Evolutionary conservation across 768 basidiomycete species (phyloP), one percentile per base, ranked within the genome.

Genomic region (Serendipita indica): DNA sequence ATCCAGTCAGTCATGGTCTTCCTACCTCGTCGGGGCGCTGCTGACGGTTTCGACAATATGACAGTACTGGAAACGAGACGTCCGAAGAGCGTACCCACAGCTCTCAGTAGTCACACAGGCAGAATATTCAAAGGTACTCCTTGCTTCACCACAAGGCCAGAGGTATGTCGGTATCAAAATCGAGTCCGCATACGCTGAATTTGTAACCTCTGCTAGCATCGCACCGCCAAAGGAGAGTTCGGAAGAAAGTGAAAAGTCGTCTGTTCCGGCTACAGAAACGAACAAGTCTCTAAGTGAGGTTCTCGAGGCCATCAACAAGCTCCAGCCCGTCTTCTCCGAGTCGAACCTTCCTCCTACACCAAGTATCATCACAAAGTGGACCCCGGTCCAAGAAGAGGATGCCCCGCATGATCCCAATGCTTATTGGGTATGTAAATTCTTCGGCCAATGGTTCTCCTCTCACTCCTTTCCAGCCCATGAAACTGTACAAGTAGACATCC

Each of bases 1-100:
- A 89, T 70, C 87, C 86, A 34, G 62, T 62, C 33, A 34, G 61
- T 49, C 18, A 43, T n/a, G 18, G n/a, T 7, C 10, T 43, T 5
- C 7, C 27, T 6, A 7, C 41, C 18, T 7, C 5, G 18, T 18
- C 41, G 5, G n/a, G 18, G 5, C 7, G 27, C 41, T n/a, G 18
- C 18, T 6, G 18, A 6, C 27, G 41, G n/a, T n/a, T 43, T 43
- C 41, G 41, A 18, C 41, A 14, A 32, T 27, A 33, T 27, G 41
- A 33, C 57, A 72, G 59, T 97, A 97, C 77, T 93, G 86, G 84
- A 94, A 94, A 71, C 87, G 92, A 62, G 92, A 96, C 72, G 87
- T 93, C 65, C 83, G 91, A 60, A 82, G 92, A 57, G 81, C 82
- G 33, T 96, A 92, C 70, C 90, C 92, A n/a, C 88, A 85, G 64